phyloP scores from a whole-genome alignment of 306 rosid species.

The Castanea crenata region DNA sequence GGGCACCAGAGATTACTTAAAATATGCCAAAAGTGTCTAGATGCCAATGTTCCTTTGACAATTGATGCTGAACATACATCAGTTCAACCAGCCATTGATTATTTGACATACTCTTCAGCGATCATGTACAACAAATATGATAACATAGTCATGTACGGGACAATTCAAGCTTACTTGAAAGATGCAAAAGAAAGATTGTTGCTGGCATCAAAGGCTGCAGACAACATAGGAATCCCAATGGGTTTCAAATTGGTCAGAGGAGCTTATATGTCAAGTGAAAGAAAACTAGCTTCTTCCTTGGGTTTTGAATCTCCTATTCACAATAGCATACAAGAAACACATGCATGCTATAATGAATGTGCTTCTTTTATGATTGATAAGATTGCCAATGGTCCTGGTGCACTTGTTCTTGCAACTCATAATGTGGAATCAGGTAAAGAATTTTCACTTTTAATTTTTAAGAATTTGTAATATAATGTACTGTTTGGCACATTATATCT shows the following conservation, averaged over 20 bases:
- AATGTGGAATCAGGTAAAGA: slow-evolving; percentile 74
- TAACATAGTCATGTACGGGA: slow-evolving; percentile 55
- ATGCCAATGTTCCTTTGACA: slow-evolving; percentile 52
- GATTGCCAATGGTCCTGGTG: slow-evolving; percentile 59
- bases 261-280: slow-evolving; percentile 87
- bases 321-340: slow-evolving; percentile 63
- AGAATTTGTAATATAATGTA: neutral
- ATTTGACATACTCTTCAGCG: slow-evolving; percentile 73
- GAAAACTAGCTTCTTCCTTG: slow-evolving; percentile 49
- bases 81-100: slow-evolving; percentile 90
- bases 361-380: slow-evolving; percentile 59
- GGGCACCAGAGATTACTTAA: slow-evolving; percentile 52
- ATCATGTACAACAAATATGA: slow-evolving; percentile 50
- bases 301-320: slow-evolving; percentile 79
- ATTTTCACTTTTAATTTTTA: neutral
- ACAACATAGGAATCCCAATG: slow-evolving; percentile 58
- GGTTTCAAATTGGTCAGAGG: slow-evolving; percentile 91
- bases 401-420: slow-evolving; percentile 81
- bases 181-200: slow-evolving; percentile 73
- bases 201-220: slow-evolving; percentile 45
- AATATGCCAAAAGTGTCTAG: slow-evolving; percentile 51
- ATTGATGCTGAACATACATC: slow-evolving; percentile 82
- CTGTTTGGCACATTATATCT: neutral
- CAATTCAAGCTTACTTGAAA: slow-evolving; percentile 77
- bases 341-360: slow-evolving; percentile 70